These are phyloP conservation scores for Penicillium soppii DNA, from an alignment of 495 filamentous ascomycete genomes.

Conservation along the genomic window DNA sequence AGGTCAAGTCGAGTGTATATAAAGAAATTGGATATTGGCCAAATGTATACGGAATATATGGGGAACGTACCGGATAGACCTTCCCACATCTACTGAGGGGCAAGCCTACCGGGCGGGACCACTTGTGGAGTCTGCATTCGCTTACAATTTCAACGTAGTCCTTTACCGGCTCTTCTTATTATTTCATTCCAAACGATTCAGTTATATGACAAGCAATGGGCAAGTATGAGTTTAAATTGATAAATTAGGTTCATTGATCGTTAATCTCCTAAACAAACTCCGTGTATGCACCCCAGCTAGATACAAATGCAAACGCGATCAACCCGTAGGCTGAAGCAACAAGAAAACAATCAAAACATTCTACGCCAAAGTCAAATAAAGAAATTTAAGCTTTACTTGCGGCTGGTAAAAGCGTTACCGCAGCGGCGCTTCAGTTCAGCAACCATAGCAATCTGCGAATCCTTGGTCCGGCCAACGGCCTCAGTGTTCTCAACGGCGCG, in stretches of 20 bases:
- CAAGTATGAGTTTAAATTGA: not conserved
- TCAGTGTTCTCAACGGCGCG: constrained; percentile 91
- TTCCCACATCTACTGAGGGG: constrained; percentile 8
- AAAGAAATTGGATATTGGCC: not conserved
- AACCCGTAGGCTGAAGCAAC: constrained; percentile 3
- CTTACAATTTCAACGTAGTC: no score
- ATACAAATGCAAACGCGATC: constrained; percentile 15
- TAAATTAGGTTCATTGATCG: constrained; percentile 13
- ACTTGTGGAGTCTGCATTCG: not conserved
- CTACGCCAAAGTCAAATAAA: constrained; percentile 3
- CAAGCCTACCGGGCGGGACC: constrained; percentile 1
- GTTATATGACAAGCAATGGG: no score
- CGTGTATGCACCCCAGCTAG: constrained; percentile 22
- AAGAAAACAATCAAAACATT: constrained; percentile 6
- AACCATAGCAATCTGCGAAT: constrained; percentile 72
- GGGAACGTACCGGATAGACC: constrained; percentile 1
- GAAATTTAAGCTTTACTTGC: constrained; percentile 14
- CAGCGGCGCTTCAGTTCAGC: constrained; percentile 66
- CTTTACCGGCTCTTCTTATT: no score
- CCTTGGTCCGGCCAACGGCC: constrained; percentile 73
- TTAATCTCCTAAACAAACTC: constrained; percentile 13
- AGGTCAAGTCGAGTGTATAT: not conserved
- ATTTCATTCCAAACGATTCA: no score
- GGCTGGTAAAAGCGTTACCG: constrained; percentile 38
- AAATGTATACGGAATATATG: not conserved